A percentile compares a stretch with the other conserved stretches of the same genome.
Conservation (phyloP, 176 grass and related monocot species). For the Aegilops bicornis region DNA sequence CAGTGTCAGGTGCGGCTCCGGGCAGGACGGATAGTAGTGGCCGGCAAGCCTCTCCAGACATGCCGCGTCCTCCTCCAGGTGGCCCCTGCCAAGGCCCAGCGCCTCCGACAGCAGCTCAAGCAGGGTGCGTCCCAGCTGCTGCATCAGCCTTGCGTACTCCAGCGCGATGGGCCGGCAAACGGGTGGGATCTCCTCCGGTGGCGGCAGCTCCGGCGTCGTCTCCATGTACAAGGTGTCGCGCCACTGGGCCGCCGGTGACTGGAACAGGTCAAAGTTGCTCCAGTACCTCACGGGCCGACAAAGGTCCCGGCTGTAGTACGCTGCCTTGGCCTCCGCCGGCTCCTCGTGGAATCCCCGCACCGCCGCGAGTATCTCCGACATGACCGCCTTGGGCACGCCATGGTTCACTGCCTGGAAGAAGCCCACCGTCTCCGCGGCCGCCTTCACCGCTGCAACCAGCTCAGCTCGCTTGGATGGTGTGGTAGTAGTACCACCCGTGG, state of each 20-base stretch:
- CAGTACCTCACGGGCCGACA: neutral
- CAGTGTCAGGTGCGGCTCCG: neutral
- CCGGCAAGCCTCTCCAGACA: neutral
- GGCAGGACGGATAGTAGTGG: neutral
- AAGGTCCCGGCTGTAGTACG: neutral
- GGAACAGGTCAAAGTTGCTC: neutral
- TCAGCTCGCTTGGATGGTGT: no score
- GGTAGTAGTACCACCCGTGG: no score
- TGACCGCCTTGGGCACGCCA: no score
- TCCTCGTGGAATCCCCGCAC: no score
- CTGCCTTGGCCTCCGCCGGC: neutral
- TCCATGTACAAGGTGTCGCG: neutral
- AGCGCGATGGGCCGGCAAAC: neutral
- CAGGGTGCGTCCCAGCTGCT: neutral
- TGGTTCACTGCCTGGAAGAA: no score
- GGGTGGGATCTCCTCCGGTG: neutral
- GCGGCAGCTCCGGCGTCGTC: neutral
- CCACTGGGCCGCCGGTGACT: neutral
- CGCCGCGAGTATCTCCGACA: no score
- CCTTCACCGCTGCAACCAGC: no score
- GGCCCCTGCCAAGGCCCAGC: neutral
- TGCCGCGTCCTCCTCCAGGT: neutral
- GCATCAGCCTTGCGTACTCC: neutral
- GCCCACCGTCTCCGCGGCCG: no score
- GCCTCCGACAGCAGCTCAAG: neutral